Evolutionary conservation across 352 stramenopile species (phyloP), one percentile per base, ranked within the genome.

Genomic region (Pythium utonaiense): DNA sequence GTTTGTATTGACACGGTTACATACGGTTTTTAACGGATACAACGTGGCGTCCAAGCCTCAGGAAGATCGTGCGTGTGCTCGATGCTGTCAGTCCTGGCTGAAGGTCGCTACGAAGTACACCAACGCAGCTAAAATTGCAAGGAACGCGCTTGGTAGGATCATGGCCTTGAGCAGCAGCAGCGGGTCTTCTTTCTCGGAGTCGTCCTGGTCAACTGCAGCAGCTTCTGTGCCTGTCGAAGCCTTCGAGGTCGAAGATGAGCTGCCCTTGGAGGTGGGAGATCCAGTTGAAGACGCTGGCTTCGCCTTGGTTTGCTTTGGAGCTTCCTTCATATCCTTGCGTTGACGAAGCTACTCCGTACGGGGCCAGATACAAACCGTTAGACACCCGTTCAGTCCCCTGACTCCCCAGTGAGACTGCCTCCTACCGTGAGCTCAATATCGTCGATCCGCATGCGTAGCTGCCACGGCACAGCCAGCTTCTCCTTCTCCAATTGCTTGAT

Each of bases 351-450:
- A 40, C 14, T 17, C 1, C 21, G 6, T 19, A n/a, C n/a, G n/a
- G n/a, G n/a, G n/a, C n/a, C n/a, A n/a, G n/a, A n/a, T n/a, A n/a
- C n/a, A n/a, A n/a, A n/a, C n/a, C n/a, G n/a, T n/a, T n/a, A n/a
- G n/a, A n/a, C n/a, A n/a, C n/a, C n/a, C n/a, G n/a, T n/a, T n/a
- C n/a, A n/a, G n/a, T n/a, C n/a, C n/a, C n/a, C n/a, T n/a, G n/a
- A n/a, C 28, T 33, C 9, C 28, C 28, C 28, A 10, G 22, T 45
- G 1, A 17, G 54, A 17, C 42, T 6, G 25, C 21, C 1, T 30
- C 78, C 27, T 44, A 94, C 84, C 70, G 84, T 91, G 36, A 90
- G 71, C 52, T 94, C 84, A 10, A 94, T 70, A 52, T 92, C 84
- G 57, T 92, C 80, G 57, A 92, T 88, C 49, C 81, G 86, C 77